Percentiles rank a stretch among this genome's conserved stretches.
phyloP scores from a whole-genome alignment of 768 basidiomycete species.

The Lentinus brumalis region DNA sequence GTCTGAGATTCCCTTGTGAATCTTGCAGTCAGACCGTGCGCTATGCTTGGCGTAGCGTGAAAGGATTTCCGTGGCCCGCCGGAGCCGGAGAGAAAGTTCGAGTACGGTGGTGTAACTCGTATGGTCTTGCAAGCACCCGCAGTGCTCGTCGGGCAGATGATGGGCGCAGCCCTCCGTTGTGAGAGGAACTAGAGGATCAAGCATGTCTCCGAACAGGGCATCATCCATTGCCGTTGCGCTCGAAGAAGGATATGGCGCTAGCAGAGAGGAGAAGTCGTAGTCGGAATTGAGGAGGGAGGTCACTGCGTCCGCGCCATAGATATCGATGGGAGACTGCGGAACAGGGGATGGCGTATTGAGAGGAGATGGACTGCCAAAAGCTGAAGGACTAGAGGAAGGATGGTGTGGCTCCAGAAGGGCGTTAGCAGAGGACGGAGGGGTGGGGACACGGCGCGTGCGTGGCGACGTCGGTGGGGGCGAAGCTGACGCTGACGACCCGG shows the following conservation, averaged over 20 bases:
- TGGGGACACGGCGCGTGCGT: not conserved
- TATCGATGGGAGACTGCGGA: conserved; percentile 23
- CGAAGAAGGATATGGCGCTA: conserved; percentile 22
- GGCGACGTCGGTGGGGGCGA: conserved; percentile 3
- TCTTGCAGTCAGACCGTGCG: conserved; percentile 33
- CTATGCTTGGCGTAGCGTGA: conserved; percentile 46
- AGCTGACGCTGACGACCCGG: conserved; percentile 1
- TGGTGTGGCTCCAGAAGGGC: not conserved
- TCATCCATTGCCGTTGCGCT: conserved; percentile 14
- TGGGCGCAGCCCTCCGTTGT: conserved; percentile 14
- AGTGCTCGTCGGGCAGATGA: conserved; percentile 40
- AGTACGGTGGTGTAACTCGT: conserved; percentile 58
- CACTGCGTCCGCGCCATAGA: conserved; percentile 7
- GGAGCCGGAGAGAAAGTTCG: conserved; percentile 64
- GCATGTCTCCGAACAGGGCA: conserved; percentile 25
- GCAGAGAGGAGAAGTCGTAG: conserved; percentile 26
- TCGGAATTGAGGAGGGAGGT: conserved; percentile 15
- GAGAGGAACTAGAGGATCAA: conserved; percentile 24
- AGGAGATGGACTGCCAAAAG: conserved; percentile 24
- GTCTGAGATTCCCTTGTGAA: conserved; percentile 49
- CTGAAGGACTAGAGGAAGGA: conserved; percentile 5
- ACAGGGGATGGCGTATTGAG: conserved; percentile 24
- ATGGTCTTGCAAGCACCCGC: conserved; percentile 59
- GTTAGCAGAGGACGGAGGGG: conserved; percentile 14
- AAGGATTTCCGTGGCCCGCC: conserved; percentile 58